Evolutionary conservation across 176 grass and related monocot genomes (phyloP).

Genomic region (Oryza longistaminata): DNA sequence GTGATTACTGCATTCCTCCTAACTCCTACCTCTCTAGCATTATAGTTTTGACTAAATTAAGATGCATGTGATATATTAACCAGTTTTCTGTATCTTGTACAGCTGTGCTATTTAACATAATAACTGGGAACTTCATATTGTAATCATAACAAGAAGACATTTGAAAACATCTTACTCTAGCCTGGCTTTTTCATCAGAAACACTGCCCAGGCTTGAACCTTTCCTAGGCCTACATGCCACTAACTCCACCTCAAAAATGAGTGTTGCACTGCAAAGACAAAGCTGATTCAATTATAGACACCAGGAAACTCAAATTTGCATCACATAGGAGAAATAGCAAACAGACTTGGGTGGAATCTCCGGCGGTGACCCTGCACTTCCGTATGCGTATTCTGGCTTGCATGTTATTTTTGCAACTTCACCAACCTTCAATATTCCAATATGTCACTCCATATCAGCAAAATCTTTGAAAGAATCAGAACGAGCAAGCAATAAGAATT

Average conservation of each 20-base stretch:
- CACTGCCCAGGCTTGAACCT: slow-evolving; percentile 77
- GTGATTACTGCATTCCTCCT: not conserved
- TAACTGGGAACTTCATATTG: not conserved
- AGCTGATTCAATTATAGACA: slow-evolving; percentile 16
- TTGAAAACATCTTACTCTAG: slow-evolving; percentile 70
- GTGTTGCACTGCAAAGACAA: slow-evolving; percentile 69
- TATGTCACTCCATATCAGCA: slow-evolving; percentile 24
- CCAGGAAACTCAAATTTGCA: not conserved
- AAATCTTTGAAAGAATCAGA: slow-evolving; percentile 9
- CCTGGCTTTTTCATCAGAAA: slow-evolving; percentile 84
- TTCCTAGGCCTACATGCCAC: slow-evolving; percentile 89
- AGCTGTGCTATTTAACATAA: not conserved
- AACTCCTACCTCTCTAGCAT: not conserved
- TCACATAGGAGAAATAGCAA: not conserved
- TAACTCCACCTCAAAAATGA: slow-evolving; percentile 94
- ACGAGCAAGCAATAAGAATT: not conserved
- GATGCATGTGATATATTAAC: not conserved
- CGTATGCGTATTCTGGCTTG: slow-evolving; percentile 93
- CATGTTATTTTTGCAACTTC: slow-evolving; percentile 95
- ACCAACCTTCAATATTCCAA: slow-evolving; percentile 65
- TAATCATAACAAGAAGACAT: not conserved
- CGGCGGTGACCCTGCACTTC: slow-evolving; percentile 80
- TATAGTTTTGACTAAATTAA: not conserved
- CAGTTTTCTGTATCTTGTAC: not conserved
- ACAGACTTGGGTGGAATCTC: slow-evolving; percentile 91